Evolutionary conservation across 805 yeast species (phyloP).

Genomic region (Candida stauntonica): DNA sequence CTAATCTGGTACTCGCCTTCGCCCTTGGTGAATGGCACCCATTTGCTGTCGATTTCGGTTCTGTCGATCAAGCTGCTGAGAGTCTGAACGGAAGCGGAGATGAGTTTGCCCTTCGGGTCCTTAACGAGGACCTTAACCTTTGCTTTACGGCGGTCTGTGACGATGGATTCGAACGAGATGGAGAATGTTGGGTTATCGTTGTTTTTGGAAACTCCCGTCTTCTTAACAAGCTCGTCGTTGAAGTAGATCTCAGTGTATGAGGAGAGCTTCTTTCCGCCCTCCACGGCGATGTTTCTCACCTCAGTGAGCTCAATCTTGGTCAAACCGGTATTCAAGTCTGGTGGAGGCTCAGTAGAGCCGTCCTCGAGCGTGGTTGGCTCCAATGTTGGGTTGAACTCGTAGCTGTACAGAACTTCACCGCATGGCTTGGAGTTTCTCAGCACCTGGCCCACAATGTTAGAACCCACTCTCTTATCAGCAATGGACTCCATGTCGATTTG

Average conservation of each 20-base stretch:
- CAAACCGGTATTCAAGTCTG: conserved; percentile 93
- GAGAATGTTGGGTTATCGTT: conserved; percentile 67
- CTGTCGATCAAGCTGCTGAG: conserved; percentile 66
- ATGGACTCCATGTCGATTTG: conserved; percentile 70
- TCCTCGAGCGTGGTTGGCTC: conserved; percentile 57
- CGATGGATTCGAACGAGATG: conserved; percentile 58
- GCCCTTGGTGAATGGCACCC: conserved; percentile 70
- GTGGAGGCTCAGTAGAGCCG: conserved; percentile 81
- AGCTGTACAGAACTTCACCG: conserved; percentile 68
- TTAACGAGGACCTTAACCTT: conserved; percentile 63
- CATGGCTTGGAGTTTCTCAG: conserved; percentile 79
- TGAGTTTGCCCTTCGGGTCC: conserved; percentile 51
- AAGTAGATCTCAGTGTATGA: conserved; percentile 70
- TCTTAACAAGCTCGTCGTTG: conserved; percentile 53
- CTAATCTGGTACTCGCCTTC: conserved; percentile 67
- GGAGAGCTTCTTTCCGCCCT: conserved; percentile 46
- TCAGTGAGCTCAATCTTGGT: conserved; percentile 61
- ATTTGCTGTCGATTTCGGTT: conserved; percentile 67
- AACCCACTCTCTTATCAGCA: conserved; percentile 46
- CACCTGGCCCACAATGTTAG: conserved; percentile 49
- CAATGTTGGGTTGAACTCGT: conserved; percentile 73
- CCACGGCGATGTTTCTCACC: conserved; percentile 42
- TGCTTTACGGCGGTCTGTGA: conserved; percentile 67
- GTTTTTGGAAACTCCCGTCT: conserved; percentile 55
- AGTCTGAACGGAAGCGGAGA: conserved; percentile 57